A percentile compares a stretch with the other conserved stretches of the same genome.
phyloP scores from a whole-genome alignment of 305 asterid genomes.

The Solanum chacoense region DNA sequence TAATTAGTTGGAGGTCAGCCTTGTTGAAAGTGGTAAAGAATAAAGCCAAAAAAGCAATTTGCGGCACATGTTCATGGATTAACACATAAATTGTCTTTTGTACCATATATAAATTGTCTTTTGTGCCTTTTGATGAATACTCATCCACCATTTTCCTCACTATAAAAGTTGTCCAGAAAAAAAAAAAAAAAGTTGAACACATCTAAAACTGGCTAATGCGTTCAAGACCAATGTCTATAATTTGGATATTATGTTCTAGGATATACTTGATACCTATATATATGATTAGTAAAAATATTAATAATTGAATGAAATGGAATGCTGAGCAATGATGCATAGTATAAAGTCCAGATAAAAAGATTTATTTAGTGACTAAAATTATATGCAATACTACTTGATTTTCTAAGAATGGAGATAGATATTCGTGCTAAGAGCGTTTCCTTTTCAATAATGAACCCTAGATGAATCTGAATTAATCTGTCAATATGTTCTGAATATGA shows the following conservation, averaged over 20 bases:
- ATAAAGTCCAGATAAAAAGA: background rate
- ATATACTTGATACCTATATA: background rate
- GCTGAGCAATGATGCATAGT: background rate
- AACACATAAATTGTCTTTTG: background rate
- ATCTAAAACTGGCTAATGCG: background rate
- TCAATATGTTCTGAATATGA: background rate
- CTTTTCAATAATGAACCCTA: background rate
- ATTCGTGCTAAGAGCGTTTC: background rate
- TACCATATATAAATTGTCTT: background rate
- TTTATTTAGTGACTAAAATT: background rate
- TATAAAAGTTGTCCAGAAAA: background rate
- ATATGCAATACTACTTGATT: background rate
- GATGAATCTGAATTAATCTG: background rate
- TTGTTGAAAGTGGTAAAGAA: background rate
- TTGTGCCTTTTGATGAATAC: conserved; percentile 2
- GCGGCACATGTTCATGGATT: background rate
- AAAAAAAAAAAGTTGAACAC: background rate
- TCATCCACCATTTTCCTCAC: background rate
- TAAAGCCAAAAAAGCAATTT: background rate
- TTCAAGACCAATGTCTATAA: background rate
- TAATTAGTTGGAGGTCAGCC: background rate
- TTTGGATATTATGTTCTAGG: background rate
- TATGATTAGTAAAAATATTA: background rate
- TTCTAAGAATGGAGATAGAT: background rate
- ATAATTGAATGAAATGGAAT: background rate